These are phyloP conservation scores for Huntiella savannae DNA, from an alignment of 2,329 filamentous ascomycete species.

Conservation along the genomic window DNA sequence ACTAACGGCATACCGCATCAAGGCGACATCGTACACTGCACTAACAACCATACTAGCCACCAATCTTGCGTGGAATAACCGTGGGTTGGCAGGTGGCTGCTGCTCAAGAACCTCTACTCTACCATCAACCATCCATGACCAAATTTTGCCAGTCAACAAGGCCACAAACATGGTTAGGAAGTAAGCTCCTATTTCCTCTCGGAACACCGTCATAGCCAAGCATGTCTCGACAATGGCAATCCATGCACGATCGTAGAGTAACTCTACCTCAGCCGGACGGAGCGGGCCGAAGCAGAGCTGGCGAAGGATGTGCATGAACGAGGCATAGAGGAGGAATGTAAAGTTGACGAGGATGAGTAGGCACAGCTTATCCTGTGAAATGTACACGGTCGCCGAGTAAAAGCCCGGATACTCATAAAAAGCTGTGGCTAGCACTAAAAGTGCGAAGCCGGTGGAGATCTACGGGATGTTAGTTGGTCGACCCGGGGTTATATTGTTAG, in stretches of 20 bases:
- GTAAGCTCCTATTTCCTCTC: constrained; percentile 85
- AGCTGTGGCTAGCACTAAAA: constrained; percentile 67
- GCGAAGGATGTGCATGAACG: constrained; percentile 71
- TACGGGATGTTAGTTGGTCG: constrained; percentile 18
- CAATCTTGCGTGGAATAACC: constrained; percentile 70
- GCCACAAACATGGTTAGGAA: constrained; percentile 93
- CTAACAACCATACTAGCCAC: constrained; percentile 62
- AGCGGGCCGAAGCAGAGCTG: constrained; percentile 78
- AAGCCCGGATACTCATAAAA: constrained; percentile 94
- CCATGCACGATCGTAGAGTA: constrained; percentile 94
- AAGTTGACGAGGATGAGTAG: constrained; percentile 85
- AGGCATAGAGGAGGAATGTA: constrained; percentile 60
- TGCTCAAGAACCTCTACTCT: constrained; percentile 89
- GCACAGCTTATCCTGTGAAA: constrained; percentile 90
- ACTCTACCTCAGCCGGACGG: constrained; percentile 86
- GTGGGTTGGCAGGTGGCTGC: constrained; percentile 75
- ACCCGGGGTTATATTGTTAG: neutral
- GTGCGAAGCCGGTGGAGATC: constrained; percentile 70
- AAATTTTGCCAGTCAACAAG: constrained; percentile 83
- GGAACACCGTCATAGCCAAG: constrained; percentile 93
- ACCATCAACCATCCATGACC: constrained; percentile 95
- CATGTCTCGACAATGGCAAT: constrained; percentile 95
- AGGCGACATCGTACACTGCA: constrained; percentile 56
- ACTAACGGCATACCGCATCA: constrained; percentile 64
- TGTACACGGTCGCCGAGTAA: constrained; percentile 92